Conservation (phyloP, 352 stramenopile genomes). For the Globisporangium splendens region DNA sequence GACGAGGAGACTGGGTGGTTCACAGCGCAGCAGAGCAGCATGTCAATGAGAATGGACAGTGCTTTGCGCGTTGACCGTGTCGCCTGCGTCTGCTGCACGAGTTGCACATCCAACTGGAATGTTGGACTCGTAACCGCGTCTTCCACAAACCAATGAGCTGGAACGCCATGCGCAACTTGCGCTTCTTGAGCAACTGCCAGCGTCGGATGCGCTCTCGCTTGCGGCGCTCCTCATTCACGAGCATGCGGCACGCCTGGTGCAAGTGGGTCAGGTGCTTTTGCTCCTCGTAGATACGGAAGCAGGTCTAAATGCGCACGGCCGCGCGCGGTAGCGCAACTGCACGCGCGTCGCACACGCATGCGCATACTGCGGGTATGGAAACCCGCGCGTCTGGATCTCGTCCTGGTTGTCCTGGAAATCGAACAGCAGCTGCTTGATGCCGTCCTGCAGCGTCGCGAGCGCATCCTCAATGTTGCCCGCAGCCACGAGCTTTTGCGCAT, state of each 20-base stretch:
- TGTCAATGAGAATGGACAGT: neutral
- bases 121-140: neutral
- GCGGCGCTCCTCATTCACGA: slow-evolving; percentile 19
- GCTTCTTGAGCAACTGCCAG: slow-evolving; percentile 1
- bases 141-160: slow-evolving; percentile 7
- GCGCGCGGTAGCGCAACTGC: slow-evolving; percentile 34
- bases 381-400: slow-evolving; percentile 20
- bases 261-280: slow-evolving; percentile 39
- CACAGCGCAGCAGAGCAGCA: slow-evolving; percentile 3
- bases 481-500: slow-evolving; percentile 14
- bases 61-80: neutral
- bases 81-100: neutral
- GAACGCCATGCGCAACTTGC: neutral
- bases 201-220: slow-evolving; percentile 8
- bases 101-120: neutral
- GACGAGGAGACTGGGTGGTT: too few relatives aligned
- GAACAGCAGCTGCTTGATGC: slow-evolving; percentile 41
- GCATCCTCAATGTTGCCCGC: slow-evolving; percentile 31
- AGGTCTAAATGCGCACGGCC: slow-evolving; percentile 34
- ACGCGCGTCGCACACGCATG: slow-evolving; percentile 30
- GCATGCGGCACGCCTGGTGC: slow-evolving; percentile 25
- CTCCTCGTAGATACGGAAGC: slow-evolving; percentile 33
- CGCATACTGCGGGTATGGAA: slow-evolving; percentile 41
- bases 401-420: slow-evolving; percentile 36
- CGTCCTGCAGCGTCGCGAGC: slow-evolving; percentile 37